Evolutionary conservation across 164 flowering plant species (phyloP).

Genomic region (Chimonanthus salicifolius): DNA sequence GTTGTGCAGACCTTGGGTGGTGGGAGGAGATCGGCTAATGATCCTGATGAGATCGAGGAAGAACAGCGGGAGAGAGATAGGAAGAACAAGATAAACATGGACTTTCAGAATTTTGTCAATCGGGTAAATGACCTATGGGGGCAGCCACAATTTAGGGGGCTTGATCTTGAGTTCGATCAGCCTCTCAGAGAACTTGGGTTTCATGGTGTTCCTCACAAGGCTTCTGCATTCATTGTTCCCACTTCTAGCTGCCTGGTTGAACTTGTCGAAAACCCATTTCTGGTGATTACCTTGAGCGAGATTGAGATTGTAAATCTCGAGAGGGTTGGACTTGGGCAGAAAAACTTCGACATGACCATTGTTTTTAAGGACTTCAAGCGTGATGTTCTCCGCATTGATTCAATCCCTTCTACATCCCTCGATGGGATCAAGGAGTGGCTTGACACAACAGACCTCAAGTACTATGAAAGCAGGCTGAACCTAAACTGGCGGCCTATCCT

Average conservation of each 20-base stretch:
- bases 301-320: constrained; percentile 86
- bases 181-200: constrained; percentile 84
- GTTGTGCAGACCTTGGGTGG: constrained; percentile 77
- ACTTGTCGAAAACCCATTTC: constrained; percentile 64
- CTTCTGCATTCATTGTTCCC: constrained; percentile 72
- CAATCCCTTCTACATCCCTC: constrained; percentile 71
- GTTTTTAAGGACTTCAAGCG: constrained; percentile 86
- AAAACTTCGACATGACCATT: constrained; percentile 77
- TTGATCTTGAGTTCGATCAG: constrained; percentile 82
- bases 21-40: constrained; percentile 71
- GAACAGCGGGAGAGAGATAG: constrained; percentile 75
- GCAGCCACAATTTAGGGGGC: constrained; percentile 49
- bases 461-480: constrained; percentile 77
- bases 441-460: constrained; percentile 72
- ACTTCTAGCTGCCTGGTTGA: constrained; percentile 80
- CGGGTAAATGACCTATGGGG: constrained; percentile 73
- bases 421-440: constrained; percentile 90
- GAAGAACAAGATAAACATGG: constrained; percentile 71
- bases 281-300: constrained; percentile 65
- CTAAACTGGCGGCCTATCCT: constrained; percentile 66
- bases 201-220: constrained; percentile 74
- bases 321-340: constrained; percentile 79
- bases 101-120: constrained; percentile 61
- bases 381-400: constrained; percentile 72
- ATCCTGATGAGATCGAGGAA: constrained; percentile 85